A percentile compares a stretch with the other conserved stretches of the same genome.
Evolutionary conservation across 176 grass and related monocot species (phyloP).

Genomic region (Metroxylon sagu): DNA sequence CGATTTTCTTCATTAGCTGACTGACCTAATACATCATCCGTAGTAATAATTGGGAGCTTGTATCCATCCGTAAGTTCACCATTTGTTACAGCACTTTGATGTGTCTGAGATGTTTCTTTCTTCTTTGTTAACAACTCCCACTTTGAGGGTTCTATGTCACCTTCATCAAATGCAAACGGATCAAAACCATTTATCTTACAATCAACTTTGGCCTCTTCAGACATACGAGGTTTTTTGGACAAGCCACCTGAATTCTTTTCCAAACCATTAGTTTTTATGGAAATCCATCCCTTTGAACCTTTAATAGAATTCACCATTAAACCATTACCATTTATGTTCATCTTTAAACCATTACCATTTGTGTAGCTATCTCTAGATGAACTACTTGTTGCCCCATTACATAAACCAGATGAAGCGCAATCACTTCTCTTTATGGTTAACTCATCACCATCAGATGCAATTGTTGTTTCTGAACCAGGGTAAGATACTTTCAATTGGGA

Average conservation of each 20-base stretch:
- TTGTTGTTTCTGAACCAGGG: slow-evolving; percentile 18
- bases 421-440: slow-evolving; percentile 14
- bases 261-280: slow-evolving; percentile 47
- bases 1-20: slow-evolving; percentile 50
- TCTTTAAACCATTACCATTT: slow-evolving; percentile 42
- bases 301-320: slow-evolving; percentile 44
- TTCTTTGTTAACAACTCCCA: slow-evolving; percentile 58
- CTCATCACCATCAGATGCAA: slow-evolving; percentile 40
- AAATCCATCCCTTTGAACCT: slow-evolving; percentile 58
- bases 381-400: slow-evolving; percentile 40
- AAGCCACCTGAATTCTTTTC: slow-evolving; percentile 41
- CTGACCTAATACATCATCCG: slow-evolving; percentile 46
- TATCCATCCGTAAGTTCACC: slow-evolving; percentile 20
- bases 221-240: slow-evolving; percentile 45
- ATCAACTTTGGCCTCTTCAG: slow-evolving; percentile 32
- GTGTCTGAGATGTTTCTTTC: slow-evolving; percentile 29
- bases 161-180: slow-evolving; percentile 91
- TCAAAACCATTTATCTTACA: slow-evolving; percentile 34
- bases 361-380: slow-evolving; percentile 38
- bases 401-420: slow-evolving; percentile 32
- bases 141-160: slow-evolving; percentile 54
- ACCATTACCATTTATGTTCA: slow-evolving; percentile 41
- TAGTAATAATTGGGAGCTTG: slow-evolving; percentile 25
- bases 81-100: slow-evolving; percentile 27
- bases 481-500: slow-evolving; percentile 43